Base-by-base conservation (phyloP, 1,284 basidiomycete species). In the Tilletia indica region DNA sequence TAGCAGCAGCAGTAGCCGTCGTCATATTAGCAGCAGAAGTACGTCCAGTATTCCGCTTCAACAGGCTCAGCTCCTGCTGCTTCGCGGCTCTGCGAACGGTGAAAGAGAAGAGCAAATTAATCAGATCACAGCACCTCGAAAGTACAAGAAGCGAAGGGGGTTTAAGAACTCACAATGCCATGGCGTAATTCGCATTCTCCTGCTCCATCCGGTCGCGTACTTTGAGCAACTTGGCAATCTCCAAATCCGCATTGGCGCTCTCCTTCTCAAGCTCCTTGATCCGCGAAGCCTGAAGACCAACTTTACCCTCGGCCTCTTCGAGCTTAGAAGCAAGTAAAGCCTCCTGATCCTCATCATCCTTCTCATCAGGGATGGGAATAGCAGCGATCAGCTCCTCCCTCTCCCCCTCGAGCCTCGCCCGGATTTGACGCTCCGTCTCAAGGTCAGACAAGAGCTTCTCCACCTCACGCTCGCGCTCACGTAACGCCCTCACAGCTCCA, bases 191-290 rank as follows among this genome's bases (percentile, higher is more conserved):
- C 16, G 31, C 61, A 38, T 38, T 64, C 61, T 64, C 61, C 36
- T 64, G 61, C 61, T 64, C 61, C 61, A 64, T 64, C 36, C 61
- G 61, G 34, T 64, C 61, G 8, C 61, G 61, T 16, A 64, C 61
- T 42, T 64, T 64, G 34, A 64, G 36, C 61, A 64, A 34, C 61
- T 64, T 64, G 31, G 61, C 61, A 39, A 64, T 42, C 34, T 64
- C 61, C 36, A 64, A 19, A 16, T 64, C 61, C 36, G 61, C 34
- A 64, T 64, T 64, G 16, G 61, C 61, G 21, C 61, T 64, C 34
- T 64, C 31, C 61, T 38, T 64, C 61, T 64, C 61, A 14, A 64
- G 61, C 36, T 64, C 61, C 34, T 39, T 64, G 61, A 64, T 64
- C 12, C 61, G 61, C 16, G 61, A 19, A n/a, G 61, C 61, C 36